These are phyloP conservation scores for Tuber melanosporum DNA, from an alignment of 495 filamentous ascomycete species.

Conservation along the genomic window DNA sequence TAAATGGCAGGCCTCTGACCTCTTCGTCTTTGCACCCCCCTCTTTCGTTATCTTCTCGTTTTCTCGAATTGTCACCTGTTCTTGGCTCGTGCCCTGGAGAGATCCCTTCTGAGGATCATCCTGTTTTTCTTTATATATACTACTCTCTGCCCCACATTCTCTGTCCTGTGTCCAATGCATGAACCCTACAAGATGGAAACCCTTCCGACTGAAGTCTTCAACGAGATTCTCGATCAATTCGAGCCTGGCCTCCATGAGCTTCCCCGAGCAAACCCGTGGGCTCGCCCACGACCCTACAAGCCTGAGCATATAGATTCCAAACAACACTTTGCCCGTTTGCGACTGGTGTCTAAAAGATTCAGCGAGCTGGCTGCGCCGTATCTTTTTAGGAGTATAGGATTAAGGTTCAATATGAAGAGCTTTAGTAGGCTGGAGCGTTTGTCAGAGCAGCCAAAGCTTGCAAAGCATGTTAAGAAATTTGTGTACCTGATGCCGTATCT, in stretches of 20 bases:
- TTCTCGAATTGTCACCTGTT: slow-evolving; percentile 29
- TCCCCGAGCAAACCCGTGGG: slow-evolving; percentile 37
- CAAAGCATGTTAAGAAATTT: slow-evolving; percentile 41
- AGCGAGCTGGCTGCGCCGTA: slow-evolving; percentile 39
- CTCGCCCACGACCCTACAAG: slow-evolving; percentile 38
- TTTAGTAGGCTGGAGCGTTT: slow-evolving; percentile 38
- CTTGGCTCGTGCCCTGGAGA: slow-evolving; percentile 25
- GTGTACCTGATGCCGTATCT: slow-evolving; percentile 43
- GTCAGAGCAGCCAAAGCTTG: slow-evolving; percentile 34
- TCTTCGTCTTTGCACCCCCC: slow-evolving; percentile 31
- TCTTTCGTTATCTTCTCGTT: slow-evolving; percentile 37
- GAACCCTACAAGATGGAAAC: slow-evolving; percentile 36
- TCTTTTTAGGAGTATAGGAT: slow-evolving; percentile 42
- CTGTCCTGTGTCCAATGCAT: slow-evolving; percentile 30
- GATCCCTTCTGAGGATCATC: slow-evolving; percentile 36
- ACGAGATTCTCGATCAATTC: slow-evolving; percentile 41
- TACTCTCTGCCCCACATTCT: slow-evolving; percentile 29
- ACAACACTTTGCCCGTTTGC: slow-evolving; percentile 37
- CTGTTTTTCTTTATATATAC: slow-evolving; percentile 17
- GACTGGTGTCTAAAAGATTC: slow-evolving; percentile 41
- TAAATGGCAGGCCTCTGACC: slow-evolving; percentile 40
- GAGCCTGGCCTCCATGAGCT: slow-evolving; percentile 36
- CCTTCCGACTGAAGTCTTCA: slow-evolving; percentile 40
- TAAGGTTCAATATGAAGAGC: slow-evolving; percentile 41
- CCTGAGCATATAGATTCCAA: slow-evolving; percentile 41